phyloP scores from a whole-genome alignment of 2,329 filamentous ascomycete species.

The Hypoxylon sp. region DNA sequence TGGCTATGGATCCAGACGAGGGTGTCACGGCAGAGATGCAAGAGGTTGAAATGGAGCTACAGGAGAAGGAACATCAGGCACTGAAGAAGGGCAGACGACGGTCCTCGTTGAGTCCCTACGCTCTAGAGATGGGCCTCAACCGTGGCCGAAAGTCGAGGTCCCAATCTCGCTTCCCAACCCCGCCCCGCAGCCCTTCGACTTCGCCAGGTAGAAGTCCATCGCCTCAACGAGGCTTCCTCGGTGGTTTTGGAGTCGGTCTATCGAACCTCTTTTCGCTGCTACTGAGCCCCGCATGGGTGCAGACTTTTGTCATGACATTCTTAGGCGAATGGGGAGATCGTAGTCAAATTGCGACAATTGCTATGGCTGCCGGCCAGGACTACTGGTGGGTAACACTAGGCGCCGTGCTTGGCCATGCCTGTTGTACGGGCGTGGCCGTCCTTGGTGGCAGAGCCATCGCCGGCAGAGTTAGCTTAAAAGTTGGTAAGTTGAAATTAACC shows the following conservation, averaged over 20 bases:
- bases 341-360: conserved; percentile 97
- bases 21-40: conserved; percentile 98
- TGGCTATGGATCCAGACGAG: conserved; percentile 89
- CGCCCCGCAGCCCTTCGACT: conserved; percentile 84
- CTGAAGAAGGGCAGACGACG: conserved; percentile 75
- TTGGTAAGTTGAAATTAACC: conserved; percentile 76
- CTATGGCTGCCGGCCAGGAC: conserved; percentile 97
- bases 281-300: conserved; percentile 96
- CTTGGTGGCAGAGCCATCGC: conserved; percentile 93
- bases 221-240: conserved; percentile 57
- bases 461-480: conserved; percentile 92
- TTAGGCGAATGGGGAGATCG: conserved; percentile 98
- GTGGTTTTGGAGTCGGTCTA: conserved; percentile 66
- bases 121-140: conserved; percentile 83
- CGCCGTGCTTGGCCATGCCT: conserved; percentile 85
- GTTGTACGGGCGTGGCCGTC: conserved; percentile 93
- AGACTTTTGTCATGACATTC: conserved; percentile 99
- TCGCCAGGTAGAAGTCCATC: conserved; percentile 75
- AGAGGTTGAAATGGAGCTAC: conserved; percentile 93
- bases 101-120: conserved; percentile 80
- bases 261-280: conserved; percentile 90
- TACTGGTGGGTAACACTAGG: conserved; percentile 99
- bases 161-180: conserved; percentile 82
- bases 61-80: conserved; percentile 89
- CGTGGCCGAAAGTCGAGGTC: conserved; percentile 77